phyloP scores from a whole-genome alignment of 345 rosid genomes.

The Acer negundo region DNA sequence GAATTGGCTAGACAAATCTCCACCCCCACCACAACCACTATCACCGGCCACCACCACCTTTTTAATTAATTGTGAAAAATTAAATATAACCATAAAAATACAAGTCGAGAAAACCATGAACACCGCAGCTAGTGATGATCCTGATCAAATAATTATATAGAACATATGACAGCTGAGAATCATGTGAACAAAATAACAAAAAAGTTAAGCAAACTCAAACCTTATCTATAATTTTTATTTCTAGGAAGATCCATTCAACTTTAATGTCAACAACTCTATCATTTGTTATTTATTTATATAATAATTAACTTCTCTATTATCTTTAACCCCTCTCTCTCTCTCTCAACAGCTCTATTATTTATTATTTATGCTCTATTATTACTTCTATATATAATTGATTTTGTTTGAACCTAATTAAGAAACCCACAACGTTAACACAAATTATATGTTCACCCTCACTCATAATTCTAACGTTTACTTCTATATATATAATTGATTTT shows the following conservation, averaged over 20 bases:
- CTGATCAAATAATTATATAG: neutral
- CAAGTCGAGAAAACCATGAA: slow-evolving; percentile 30
- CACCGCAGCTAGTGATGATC: slow-evolving; percentile 19
- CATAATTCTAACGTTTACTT: neutral
- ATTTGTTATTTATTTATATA: neutral
- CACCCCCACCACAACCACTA: neutral
- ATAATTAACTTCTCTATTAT: neutral
- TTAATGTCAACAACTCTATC: neutral
- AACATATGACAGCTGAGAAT: slow-evolving; percentile 28
- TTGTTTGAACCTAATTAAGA: no score
- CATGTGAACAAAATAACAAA: slow-evolving; percentile 28
- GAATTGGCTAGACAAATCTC: neutral
- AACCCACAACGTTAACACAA: no score
- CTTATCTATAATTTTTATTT: neutral
- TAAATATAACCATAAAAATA: neutral
- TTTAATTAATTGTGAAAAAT: neutral
- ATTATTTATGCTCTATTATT: no score
- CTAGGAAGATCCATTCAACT: neutral
- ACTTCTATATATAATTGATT: neutral
- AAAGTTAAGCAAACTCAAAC: slow-evolving; percentile 5
- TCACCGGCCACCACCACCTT: no score
- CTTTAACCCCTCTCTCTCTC: neutral
- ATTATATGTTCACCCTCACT: no score
- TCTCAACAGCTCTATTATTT: no score
- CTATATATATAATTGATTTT: neutral